phyloP scores from a whole-genome alignment of 257 asterid species.

The Ballota nigra region DNA sequence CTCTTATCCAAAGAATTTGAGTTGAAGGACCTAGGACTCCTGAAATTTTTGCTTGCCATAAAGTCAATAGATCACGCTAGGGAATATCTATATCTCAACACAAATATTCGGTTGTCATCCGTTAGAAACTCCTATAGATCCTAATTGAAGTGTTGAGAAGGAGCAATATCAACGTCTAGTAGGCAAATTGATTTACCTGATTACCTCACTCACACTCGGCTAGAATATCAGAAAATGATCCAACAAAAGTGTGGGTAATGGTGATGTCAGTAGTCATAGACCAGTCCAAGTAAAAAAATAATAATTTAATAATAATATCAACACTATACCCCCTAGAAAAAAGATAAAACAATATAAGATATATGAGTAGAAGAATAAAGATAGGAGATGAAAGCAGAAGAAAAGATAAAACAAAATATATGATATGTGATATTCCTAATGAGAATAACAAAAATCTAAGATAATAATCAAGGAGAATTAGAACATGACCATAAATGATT shows the following conservation, averaged over 20 bases:
- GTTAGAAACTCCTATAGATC: not conserved
- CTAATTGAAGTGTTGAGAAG: not conserved
- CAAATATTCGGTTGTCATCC: not conserved
- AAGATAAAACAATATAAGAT: not conserved
- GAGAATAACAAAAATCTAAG: not conserved
- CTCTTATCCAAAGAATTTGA: not conserved
- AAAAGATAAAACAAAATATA: not conserved
- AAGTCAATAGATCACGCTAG: not conserved
- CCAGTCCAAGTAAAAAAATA: not conserved
- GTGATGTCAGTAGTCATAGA: not conserved
- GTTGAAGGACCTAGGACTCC: not conserved
- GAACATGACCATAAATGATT: slow-evolving; percentile 9
- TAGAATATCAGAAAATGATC: not conserved
- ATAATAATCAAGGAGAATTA: slow-evolving; percentile 2
- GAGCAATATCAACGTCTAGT: not conserved
- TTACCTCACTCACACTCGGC: not conserved
- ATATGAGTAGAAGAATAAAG: not conserved
- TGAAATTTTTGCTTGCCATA: not conserved
- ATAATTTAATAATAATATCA: slow-evolving; percentile 7
- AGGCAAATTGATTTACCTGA: not conserved
- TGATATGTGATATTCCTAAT: not conserved
- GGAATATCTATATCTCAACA: not conserved
- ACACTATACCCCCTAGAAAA: slow-evolving; percentile 9
- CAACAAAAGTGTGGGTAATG: not conserved
- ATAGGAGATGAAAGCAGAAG: not conserved